Evolutionary conservation across 73 alveolate genomes (phyloP), one percentile per base, ranked within the genome.

Genomic region (Diophrys appendiculata): DNA sequence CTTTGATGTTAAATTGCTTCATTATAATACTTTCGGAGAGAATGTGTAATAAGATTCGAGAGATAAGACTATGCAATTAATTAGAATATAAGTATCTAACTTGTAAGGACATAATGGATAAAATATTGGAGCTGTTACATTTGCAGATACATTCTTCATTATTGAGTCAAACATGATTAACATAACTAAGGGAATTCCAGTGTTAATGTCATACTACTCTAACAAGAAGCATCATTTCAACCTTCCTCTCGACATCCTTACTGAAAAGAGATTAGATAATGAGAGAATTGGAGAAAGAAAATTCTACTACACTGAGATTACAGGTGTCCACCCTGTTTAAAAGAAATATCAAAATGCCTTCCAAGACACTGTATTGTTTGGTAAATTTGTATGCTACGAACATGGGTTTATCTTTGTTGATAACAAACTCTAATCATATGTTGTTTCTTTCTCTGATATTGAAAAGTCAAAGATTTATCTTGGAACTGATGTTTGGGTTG

Each of bases 141-240:
- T 29, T 54, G 85, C 87, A 28, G 95, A 88, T 52, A 54, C 90
- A 11, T 88, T 84, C 88, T 70, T 74, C 72, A 25, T 52, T 24
- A 53, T 64, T 28, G 81, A 75, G 18, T 73, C 43, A 29, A 72
- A 83, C 30, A 30, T 73, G 8, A 23, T 78, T 26, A 72, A 72
- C 65, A 43, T 88, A 54, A 83, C 95, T 24, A 73, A 64, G 70
- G 75, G 77, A 55, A 80, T 84, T 34, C 93, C 93, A 18, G 54
- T 33, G 22, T 30, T 85, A 0, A 69, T 35, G 35, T n/a, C 0
- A 24, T 78, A 67, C 77, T 79, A 78, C 53, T 78, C 86, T 13
- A 56, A 84, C 1, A 33, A 69, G 34, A 54, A 55, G 77, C 93
- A 85, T 43, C 72, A 78, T 71, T 72, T 78, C 30, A 5, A 85